Evolutionary conservation across 2,329 filamentous ascomycete species (phyloP).

Genomic region (Paecilomyces sp.): DNA sequence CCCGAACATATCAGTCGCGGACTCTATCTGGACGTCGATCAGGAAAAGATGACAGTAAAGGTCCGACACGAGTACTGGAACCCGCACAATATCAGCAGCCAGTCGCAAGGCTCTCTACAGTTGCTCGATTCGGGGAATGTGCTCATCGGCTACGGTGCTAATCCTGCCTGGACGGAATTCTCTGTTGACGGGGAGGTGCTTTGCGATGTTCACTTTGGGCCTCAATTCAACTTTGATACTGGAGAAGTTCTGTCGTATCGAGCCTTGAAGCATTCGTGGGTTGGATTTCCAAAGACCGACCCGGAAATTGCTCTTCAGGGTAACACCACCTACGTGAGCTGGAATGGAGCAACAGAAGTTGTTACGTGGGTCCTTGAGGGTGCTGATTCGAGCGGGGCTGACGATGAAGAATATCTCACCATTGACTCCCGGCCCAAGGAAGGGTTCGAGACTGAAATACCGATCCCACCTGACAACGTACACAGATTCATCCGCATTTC

Average conservation of each 20-base stretch:
- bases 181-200: conserved; percentile 37
- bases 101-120: conserved; percentile 39
- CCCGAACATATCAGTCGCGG: conserved; percentile 34
- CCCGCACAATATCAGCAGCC: conserved; percentile 29
- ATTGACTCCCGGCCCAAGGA: conserved; percentile 15
- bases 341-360: conserved; percentile 32
- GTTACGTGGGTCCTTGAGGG: conserved; percentile 21
- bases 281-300: not conserved
- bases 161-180: conserved; percentile 47
- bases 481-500: conserved; percentile 13
- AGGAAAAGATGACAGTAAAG: conserved; percentile 36
- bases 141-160: conserved; percentile 45
- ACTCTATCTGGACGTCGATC: conserved; percentile 36
- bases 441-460: conserved; percentile 21
- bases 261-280: not conserved
- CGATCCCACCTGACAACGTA: conserved; percentile 10
- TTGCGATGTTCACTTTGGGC: conserved; percentile 47
- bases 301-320: conserved; percentile 20
- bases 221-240: conserved; percentile 8
- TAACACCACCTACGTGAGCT: conserved; percentile 18
- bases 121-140: conserved; percentile 37
- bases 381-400: not conserved
- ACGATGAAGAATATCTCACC: conserved; percentile 9
- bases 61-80: conserved; percentile 35
- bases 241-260: not conserved